Base-by-base conservation (phyloP, 257 asterid species). In the Galeopsis tetrahit region DNA sequence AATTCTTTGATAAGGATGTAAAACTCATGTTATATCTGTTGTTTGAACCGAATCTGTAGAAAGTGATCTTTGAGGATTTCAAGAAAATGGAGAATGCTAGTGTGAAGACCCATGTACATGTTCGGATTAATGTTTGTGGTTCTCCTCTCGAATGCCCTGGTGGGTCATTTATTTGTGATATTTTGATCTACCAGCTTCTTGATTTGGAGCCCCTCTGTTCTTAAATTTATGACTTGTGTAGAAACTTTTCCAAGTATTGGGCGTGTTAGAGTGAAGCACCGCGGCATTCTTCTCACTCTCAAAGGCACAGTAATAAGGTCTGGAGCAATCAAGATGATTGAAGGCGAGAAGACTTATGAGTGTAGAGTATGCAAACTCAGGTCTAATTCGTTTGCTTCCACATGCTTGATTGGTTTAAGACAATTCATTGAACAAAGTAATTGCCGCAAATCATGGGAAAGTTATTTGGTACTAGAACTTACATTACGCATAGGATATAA, bases 181-280 rank as follows among this genome's bases (percentile, higher is more conserved):
- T 65, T 69, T 28, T 60, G 56, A 11, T 13, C 40, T 42, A 4
- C 36, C 36, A 21, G 34, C 10, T 8, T 53, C 33, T 70, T 72
- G 34, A 39, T n/a, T 15, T 44, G 53, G 55, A 34, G 7, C 48
- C 40, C 55, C 13, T 66, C 36, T 35, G 3, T 64, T 59, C 61
- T 68, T 48, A 68, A 53, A 43, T 69, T 74, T 11, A 57, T 42
- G 58, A 39, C 49, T 58, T 46, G 5, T 76, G 51, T 65, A 95
- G 99, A 91, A 85, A 88, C 98, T 56, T 95, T 90, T 88, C 99
- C 99, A 10, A 90, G 97, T 77, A 95, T 92, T 81, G 97, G 98
- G 53, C 89, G 89, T 8, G 81, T 95, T 80, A 85, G 98, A 78
- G 97, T 88, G 82, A 95, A 87, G 85, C 99, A 95, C 82, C 92